phyloP scores from a whole-genome alignment of 768 basidiomycete genomes.

The Udeniomyces megalosporus region DNA sequence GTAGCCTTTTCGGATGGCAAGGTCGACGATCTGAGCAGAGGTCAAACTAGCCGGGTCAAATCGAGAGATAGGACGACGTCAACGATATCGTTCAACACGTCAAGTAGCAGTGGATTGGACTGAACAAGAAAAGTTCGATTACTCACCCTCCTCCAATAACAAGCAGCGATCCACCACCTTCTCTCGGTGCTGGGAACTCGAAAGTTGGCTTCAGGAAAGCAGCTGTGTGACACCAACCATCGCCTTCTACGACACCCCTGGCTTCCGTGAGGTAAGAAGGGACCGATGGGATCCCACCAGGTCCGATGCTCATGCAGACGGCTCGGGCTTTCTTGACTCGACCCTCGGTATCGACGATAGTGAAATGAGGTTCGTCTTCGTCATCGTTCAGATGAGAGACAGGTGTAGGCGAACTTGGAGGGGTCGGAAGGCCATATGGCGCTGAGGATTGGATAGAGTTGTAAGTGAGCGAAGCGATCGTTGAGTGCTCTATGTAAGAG shows the following conservation, averaged over 20 bases:
- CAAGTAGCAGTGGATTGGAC: too few relatives aligned
- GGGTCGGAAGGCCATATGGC: too few relatives aligned
- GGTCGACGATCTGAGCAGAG: constrained; percentile 22
- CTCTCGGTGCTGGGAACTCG: constrained; percentile 23
- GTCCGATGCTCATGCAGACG: constrained; percentile 20
- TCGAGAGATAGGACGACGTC: too few relatives aligned
- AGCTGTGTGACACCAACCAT: constrained; percentile 16
- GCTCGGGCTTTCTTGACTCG: constrained; percentile 10
- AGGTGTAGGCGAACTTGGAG: not conserved
- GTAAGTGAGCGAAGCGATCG: not conserved
- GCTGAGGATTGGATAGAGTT: too few relatives aligned
- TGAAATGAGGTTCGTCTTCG: not conserved
- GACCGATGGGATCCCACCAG: constrained; percentile 15
- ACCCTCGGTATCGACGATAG: constrained; percentile 2
- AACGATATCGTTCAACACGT: too few relatives aligned
- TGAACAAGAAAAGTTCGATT: not conserved
- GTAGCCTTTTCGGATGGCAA: constrained; percentile 18
- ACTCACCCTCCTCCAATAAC: constrained; percentile 23
- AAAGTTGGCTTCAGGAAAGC: constrained; percentile 17
- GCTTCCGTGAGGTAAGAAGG: constrained; percentile 1
- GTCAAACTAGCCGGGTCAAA: constrained; percentile 11
- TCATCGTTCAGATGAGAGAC: not conserved
- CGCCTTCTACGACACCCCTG: not conserved
- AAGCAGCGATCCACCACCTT: constrained; percentile 16
- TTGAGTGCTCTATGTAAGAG: not conserved